Evolutionary conservation across 495 filamentous ascomycete species (phyloP).

Genomic region (Chlorociboria aeruginascens): DNA sequence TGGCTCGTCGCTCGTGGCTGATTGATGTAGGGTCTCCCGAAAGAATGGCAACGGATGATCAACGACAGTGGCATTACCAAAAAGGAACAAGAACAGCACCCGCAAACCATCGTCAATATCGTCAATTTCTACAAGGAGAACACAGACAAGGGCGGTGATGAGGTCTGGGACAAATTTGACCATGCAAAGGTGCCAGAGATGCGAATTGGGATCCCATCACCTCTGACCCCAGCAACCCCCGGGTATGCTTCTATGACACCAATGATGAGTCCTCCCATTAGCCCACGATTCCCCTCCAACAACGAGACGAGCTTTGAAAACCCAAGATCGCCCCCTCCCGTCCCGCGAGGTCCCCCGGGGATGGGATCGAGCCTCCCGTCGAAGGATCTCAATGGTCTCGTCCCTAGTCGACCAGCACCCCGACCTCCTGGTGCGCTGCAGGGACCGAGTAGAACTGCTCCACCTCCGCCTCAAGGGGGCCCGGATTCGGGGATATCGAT

Average conservation of each 20-base stretch:
- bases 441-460: constrained; percentile 30
- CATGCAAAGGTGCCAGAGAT: constrained; percentile 57
- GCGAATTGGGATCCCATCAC: constrained; percentile 29
- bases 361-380: constrained; percentile 21
- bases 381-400: constrained; percentile 40
- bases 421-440: constrained; percentile 36
- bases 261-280: constrained; percentile 71
- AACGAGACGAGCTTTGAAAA: constrained; percentile 95
- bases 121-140: constrained; percentile 95
- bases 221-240: constrained; percentile 36
- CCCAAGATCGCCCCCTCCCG: constrained; percentile 81
- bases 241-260: constrained; percentile 30
- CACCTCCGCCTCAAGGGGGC: constrained; percentile 28
- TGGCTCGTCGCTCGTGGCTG: too few species aligned
- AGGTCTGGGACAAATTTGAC: constrained; percentile 91
- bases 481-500: constrained; percentile 44
- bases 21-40: constrained; percentile 65
- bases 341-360: constrained; percentile 44
- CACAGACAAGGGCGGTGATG: constrained; percentile 64
- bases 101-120: constrained; percentile 87
- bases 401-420: constrained; percentile 55
- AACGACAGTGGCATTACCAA: constrained; percentile 94
- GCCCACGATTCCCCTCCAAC: constrained; percentile 84
- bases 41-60: constrained; percentile 93
- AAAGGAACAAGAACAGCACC: constrained; percentile 90